Conservation (phyloP, 257 asterid genomes). For the Verbascum thapsus region DNA sequence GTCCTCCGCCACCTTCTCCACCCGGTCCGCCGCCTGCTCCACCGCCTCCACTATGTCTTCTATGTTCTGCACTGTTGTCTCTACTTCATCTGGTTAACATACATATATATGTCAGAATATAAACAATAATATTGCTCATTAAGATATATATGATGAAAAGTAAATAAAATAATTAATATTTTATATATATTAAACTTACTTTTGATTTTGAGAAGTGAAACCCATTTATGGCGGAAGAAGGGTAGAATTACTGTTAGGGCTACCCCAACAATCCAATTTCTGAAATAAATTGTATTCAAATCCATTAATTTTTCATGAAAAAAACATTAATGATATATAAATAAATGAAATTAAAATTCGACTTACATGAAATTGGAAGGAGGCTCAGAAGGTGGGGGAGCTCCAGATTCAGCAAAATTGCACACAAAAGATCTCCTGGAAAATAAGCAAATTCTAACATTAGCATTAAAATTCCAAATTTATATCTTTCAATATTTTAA, state of each 20-base stretch:
- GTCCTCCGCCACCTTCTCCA: constrained; percentile 55
- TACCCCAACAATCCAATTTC: constrained; percentile 23
- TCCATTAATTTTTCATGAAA: background rate
- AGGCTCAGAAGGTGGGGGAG: constrained; percentile 42
- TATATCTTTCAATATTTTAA: no score
- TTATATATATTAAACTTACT: background rate
- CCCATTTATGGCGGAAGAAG: constrained; percentile 21
- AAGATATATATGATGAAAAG: background rate
- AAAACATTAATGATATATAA: background rate
- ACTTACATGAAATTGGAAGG: constrained; percentile 43
- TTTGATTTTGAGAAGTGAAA: constrained; percentile 19
- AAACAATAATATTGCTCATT: background rate
- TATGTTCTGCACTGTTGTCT: constrained; percentile 39
- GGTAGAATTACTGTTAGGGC: constrained; percentile 10
- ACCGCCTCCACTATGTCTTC: constrained; percentile 53
- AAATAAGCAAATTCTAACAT: constrained; percentile 7
- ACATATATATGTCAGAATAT: background rate
- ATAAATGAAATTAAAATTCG: background rate
- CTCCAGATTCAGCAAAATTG: constrained; percentile 32
- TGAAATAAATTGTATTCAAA: background rate
- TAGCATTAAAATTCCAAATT: background rate
- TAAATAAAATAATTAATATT: no score
- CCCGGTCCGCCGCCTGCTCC: constrained; percentile 51
- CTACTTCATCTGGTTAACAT: constrained; percentile 46
- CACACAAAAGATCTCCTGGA: constrained; percentile 38